A percentile compares a stretch with the other conserved stretches of the same genome.
Conservation (phyloP, 495 filamentous ascomycete species). For the Neurospora pannonica region DNA sequence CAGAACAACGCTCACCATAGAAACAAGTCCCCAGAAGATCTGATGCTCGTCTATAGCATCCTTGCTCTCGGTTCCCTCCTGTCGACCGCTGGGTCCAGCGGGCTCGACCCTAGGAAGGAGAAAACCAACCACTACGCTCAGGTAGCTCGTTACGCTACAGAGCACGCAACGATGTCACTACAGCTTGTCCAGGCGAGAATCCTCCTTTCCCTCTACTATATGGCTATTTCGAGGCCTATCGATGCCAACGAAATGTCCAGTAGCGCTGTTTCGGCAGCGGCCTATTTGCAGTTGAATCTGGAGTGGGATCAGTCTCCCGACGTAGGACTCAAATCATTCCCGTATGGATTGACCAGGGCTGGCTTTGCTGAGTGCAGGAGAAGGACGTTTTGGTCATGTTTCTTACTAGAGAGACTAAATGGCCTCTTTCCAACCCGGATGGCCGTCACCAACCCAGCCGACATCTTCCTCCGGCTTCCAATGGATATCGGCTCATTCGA, state of each 20-base stretch:
- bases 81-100: not conserved
- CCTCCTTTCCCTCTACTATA: constrained; percentile 55
- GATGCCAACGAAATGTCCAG: constrained; percentile 53
- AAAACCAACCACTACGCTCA: constrained; percentile 37
- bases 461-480: constrained; percentile 55
- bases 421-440: constrained; percentile 43
- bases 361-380: constrained; percentile 56
- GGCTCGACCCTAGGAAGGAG: not conserved
- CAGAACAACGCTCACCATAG: constrained; percentile 28
- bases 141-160: constrained; percentile 50
- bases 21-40: constrained; percentile 52
- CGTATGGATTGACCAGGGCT: constrained; percentile 48
- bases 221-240: constrained; percentile 42
- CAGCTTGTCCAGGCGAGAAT: constrained; percentile 55
- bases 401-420: constrained; percentile 52
- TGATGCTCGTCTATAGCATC: constrained; percentile 61
- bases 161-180: constrained; percentile 42
- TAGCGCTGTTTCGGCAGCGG: constrained; percentile 47
- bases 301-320: constrained; percentile 46
- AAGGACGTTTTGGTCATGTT: constrained; percentile 59
- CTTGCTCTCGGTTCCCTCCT: constrained; percentile 43
- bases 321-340: constrained; percentile 32
- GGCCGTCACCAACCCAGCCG: constrained; percentile 39
- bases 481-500: constrained; percentile 50
- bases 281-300: constrained; percentile 48